Conservation (phyloP, 2,329 filamentous ascomycete genomes). For the Periglandula ipomoeae region DNA sequence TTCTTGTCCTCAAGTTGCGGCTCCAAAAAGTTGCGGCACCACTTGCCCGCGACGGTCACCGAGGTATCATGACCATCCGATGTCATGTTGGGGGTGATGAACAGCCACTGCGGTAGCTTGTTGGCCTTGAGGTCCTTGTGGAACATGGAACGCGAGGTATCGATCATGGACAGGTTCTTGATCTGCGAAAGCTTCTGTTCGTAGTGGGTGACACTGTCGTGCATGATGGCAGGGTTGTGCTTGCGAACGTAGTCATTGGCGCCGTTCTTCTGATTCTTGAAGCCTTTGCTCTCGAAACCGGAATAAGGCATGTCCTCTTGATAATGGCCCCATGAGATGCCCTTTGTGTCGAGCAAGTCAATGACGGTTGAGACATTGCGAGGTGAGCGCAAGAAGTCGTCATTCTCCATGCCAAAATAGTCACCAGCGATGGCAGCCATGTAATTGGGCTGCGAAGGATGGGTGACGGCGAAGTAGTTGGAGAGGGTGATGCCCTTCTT, state of each 20-base stretch:
- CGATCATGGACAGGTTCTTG: constrained; percentile 54
- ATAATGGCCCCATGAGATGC: constrained; percentile 63
- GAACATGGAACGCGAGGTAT: constrained; percentile 45
- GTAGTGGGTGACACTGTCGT: constrained; percentile 52
- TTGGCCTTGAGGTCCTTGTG: constrained; percentile 54
- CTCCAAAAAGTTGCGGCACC: constrained; percentile 58
- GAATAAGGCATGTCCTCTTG: constrained; percentile 70
- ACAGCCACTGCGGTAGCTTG: constrained; percentile 62
- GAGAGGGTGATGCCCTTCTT: constrained; percentile 22
- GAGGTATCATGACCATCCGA: constrained; percentile 67
- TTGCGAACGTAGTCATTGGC: constrained; percentile 75
- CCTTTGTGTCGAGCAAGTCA: constrained; percentile 58
- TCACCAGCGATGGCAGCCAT: constrained; percentile 59
- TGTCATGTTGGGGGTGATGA: constrained; percentile 68
- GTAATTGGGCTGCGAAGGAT: constrained; percentile 72
- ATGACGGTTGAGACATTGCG: constrained; percentile 56
- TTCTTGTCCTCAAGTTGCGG: constrained; percentile 59
- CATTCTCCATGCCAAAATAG: constrained; percentile 64
- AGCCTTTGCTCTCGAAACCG: constrained; percentile 59
- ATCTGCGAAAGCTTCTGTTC: constrained; percentile 54
- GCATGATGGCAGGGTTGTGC: constrained; percentile 62
- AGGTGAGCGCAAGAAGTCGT: constrained; percentile 50
- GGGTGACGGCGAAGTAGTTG: constrained; percentile 51
- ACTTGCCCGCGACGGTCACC: constrained; percentile 58
- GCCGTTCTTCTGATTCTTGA: constrained; percentile 54